Evolutionary conservation across 2,329 filamentous ascomycete species (phyloP), one percentile per base, ranked within the genome.

Genomic region (Lachnellula cervina): DNA sequence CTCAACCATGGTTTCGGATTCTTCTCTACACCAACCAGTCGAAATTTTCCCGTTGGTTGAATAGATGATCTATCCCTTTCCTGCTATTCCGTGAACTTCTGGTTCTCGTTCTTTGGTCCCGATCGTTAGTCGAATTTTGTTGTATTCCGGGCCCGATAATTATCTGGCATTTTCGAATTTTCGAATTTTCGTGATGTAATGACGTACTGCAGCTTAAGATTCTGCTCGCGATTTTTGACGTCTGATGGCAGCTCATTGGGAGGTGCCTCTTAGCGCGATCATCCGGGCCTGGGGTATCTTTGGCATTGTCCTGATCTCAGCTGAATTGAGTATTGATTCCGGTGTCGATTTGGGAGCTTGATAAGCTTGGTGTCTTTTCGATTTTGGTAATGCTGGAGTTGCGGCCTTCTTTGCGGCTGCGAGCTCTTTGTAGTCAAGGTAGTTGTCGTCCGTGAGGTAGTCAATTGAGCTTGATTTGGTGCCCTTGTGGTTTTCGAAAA

Each of bases 381-480:
- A 59, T 28, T 45, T 50, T 47, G 57, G 57, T 14, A 56, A 49
- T 38, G 51, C 32, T 48, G 53, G 55, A 34, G 47, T 49, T 5
- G 53, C 25, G 48, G 52, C 42, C 25, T 50, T 51, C 34, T 51
- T 54, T 16, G 21, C 54, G 13, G 42, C 57, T 8, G 48, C 46
- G 38, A 34, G 35, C 6, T 38, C 25, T 43, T 51, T 54, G 48
- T 49, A 49, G 2, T 56, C 57, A 2, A 54, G 35, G 28, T 54
- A 57, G 8, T 54, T 35, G 19, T 56, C 52, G 25, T 19, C 44
- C 43, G 42, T 48, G 23, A 57, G 14, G 47, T 48, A 54, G 25
- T 46, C 51, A 35, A 56, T 51, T 16, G 35, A n/a, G 37, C 47
- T 48, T 23, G 23, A n/a, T 23, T 32, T 28, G 14, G 7, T 46